A percentile compares a stretch with the other conserved stretches of the same genome.
Conservation (phyloP, 2,329 filamentous ascomycete genomes). For the Aspergillus tubingensis region DNA sequence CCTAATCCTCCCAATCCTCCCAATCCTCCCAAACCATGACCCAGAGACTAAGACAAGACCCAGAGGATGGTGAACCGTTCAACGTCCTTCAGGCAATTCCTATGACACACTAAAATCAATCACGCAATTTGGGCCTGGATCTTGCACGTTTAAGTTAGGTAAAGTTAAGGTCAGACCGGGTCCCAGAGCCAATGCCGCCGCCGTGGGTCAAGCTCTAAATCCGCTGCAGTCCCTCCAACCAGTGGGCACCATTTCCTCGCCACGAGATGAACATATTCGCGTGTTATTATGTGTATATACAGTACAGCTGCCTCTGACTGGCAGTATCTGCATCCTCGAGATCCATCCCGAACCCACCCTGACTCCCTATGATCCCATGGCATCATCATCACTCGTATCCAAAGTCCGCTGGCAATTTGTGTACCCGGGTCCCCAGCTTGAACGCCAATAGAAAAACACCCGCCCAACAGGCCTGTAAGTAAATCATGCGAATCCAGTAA, state of each 20-base stretch:
- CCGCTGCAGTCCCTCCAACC: background rate
- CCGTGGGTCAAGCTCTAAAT: background rate
- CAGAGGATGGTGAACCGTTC: background rate
- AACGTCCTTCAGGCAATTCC: slow-evolving; percentile 2
- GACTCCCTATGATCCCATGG: slow-evolving; percentile 24
- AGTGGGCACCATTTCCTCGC: background rate
- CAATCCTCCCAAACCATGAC: too few species aligned
- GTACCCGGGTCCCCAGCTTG: slow-evolving; percentile 12
- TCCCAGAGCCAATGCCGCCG: background rate
- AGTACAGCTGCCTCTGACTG: slow-evolving; percentile 21
- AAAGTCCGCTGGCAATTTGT: slow-evolving; percentile 24
- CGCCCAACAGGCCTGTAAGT: background rate
- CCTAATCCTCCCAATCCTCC: background rate
- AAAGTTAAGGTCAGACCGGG: slow-evolving; percentile 1
- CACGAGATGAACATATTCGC: background rate
- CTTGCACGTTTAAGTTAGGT: slow-evolving; percentile 8
- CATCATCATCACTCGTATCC: slow-evolving; percentile 20
- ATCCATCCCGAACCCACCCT: slow-evolving; percentile 10
- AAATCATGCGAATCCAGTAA: background rate
- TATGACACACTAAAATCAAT: slow-evolving; percentile 32
- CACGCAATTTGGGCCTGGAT: slow-evolving; percentile 26
- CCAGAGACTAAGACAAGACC: too few species aligned
- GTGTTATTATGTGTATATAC: slow-evolving; percentile 27
- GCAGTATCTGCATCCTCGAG: slow-evolving; percentile 23
- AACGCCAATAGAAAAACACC: slow-evolving; percentile 17